phyloP scores from a whole-genome alignment of 805 yeast genomes.

The Metschnikowia peoriensis region DNA sequence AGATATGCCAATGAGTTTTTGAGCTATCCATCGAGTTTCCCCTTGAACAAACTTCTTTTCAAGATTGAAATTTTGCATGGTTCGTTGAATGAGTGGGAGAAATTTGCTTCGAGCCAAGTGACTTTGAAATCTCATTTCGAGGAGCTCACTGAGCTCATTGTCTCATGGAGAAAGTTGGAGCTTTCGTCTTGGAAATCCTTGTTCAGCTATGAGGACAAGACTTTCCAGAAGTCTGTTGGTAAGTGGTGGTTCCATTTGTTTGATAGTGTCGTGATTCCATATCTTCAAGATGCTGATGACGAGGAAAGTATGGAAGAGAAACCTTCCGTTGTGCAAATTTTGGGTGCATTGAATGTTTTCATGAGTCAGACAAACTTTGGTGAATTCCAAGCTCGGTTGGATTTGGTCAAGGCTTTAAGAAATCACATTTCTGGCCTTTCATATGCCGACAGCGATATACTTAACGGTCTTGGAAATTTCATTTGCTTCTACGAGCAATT shows the following conservation, averaged over 20 bases:
- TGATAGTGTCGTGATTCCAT: constrained; percentile 67
- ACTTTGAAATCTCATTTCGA: constrained; percentile 57
- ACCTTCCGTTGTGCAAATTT: constrained; percentile 27
- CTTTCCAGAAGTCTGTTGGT: constrained; percentile 51
- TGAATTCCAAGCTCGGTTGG: constrained; percentile 60
- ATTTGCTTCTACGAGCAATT: constrained; percentile 69
- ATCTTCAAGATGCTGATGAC: constrained; percentile 23
- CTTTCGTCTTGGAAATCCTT: constrained; percentile 80
- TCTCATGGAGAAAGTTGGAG: constrained; percentile 89
- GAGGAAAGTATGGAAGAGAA: constrained; percentile 29
- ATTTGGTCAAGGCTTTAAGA: constrained; percentile 62
- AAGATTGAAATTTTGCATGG: constrained; percentile 87
- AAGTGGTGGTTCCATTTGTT: constrained; percentile 92
- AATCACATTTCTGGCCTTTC: constrained; percentile 40
- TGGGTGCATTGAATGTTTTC: constrained; percentile 66
- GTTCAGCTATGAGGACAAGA: constrained; percentile 60
- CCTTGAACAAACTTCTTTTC: constrained; percentile 73
- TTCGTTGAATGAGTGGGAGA: constrained; percentile 87
- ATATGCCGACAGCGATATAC: constrained; percentile 20
- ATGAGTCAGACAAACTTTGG: constrained; percentile 76
- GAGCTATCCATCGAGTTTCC: constrained; percentile 58
- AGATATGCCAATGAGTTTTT: constrained; percentile 67
- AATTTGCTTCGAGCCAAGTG: constrained; percentile 78
- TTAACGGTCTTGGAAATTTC: constrained; percentile 53
- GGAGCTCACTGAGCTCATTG: constrained; percentile 63